phyloP scores from a whole-genome alignment of 164 flowering plant species.

The Annona cherimola region DNA sequence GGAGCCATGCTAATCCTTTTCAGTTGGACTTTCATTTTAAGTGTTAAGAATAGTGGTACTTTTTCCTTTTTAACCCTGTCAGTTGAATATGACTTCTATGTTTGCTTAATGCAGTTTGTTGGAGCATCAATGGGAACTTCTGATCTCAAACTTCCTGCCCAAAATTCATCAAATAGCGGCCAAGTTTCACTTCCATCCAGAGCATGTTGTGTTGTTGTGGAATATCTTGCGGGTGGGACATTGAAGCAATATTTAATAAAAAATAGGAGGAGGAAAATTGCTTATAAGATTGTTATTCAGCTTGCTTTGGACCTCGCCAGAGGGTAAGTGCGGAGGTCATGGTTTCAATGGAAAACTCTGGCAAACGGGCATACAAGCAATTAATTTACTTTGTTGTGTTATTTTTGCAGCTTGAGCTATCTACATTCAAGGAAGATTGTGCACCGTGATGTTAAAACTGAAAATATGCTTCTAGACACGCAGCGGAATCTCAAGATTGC shows the following conservation, averaged over 20 bases:
- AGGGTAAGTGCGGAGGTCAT: constrained; percentile 13
- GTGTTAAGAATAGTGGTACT: background rate
- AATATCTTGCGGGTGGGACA: constrained; percentile 79
- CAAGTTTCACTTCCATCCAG: constrained; percentile 44
- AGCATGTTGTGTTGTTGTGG: constrained; percentile 95
- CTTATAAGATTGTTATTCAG: constrained; percentile 22
- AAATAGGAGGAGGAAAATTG: constrained; percentile 19
- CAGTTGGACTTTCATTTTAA: background rate
- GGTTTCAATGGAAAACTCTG: background rate
- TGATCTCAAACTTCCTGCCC: constrained; percentile 61
- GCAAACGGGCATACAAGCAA: background rate
- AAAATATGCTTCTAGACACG: constrained; percentile 65
- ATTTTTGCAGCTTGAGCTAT: constrained; percentile 58
- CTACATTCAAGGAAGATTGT: constrained; percentile 80
- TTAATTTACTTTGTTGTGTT: background rate
- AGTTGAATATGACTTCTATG: background rate
- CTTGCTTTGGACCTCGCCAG: constrained; percentile 26
- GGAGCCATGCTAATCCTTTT: background rate
- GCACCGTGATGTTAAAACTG: constrained; percentile 84
- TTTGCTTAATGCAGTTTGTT: constrained; percentile 47
- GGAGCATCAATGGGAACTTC: constrained; percentile 96
- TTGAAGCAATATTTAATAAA: constrained; percentile 34
- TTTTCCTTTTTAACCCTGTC: background rate
- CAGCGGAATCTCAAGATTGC: constrained; percentile 61
- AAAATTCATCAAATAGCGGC: constrained; percentile 24